Base-by-base conservation (phyloP, 2,329 filamentous ascomycete genomes). In the Chaetomium olivaceum region DNA sequence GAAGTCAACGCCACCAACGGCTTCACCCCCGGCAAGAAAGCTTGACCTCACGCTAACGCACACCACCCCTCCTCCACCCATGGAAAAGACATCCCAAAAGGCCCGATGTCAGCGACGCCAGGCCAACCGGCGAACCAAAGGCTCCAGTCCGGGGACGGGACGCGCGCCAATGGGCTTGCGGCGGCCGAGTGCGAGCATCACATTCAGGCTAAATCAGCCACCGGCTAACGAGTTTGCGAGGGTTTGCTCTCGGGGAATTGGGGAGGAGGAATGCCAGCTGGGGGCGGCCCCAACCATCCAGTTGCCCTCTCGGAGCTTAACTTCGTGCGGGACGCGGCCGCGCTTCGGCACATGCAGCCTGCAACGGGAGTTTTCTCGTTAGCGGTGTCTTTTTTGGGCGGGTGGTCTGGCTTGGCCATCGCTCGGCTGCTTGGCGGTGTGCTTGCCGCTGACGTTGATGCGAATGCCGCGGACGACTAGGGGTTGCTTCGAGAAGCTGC, bases 161-260 rank as follows among this genome's bases (percentile, higher is more conserved):
- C 2, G 11, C 58, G 25, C 29, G 29, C 63, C 63, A 61, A 64
- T 61, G 21, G 52, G 51, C 43, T 27, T 14, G 25, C 11, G 23
- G 29, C 62, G 62, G 63, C 25, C 52, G 58, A 61, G 46, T 43
- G 29, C 23, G 43, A 50, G 21, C 9, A 1, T 29, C 43, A 8
- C 4, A 64, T 64, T 64, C 58, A 64, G 63, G 63, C 63, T 64
- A 64, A 64, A 64, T 61, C 25, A 46, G 46, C 25, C 25, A 9
- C 33, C 48, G 48, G 29, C 46, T 51, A 8, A 14, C 23, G 4
- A 12, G 33, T 7, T 19, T 6, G 39, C n/a, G n/a, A n/a, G 39
- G 12, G 39, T 36, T 36, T 36, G 33, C 33, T 36, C 33, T 9
- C 33, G 33, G 33, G 8, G 33, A 6, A 29, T 6, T 29, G 27